Base-by-base conservation (phyloP, 169 alveolate genomes). In the Babesia bigemina region DNA sequence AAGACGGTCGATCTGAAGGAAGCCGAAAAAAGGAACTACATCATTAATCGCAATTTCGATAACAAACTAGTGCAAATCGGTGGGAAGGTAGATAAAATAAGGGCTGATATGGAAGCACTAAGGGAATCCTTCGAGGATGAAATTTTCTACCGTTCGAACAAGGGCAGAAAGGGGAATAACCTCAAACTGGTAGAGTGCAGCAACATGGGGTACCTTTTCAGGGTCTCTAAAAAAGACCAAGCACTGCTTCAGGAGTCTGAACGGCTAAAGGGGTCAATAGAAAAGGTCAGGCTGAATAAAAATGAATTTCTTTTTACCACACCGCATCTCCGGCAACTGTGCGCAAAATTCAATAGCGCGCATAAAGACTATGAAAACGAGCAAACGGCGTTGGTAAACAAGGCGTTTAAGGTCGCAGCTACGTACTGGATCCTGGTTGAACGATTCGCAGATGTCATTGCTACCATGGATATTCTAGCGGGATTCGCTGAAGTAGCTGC, bases 341-440 rank as follows among this genome's bases (percentile, higher is more conserved):
- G 96, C 57, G 88, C 89, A 0, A 70, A 86, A 55, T 92, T 87
- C 73, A 91, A 87, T 17, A 92, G 79, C 28, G 86, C 91, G 28
- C 75, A 84, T 61, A 91, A 69, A 53, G 92, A 93, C 60, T 95
- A 95, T 57, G 88, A 92, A 70, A 78, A 75, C 39, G 88, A 86
- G 45, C 96, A 95, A 79, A 72, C 65, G 52, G 95, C 86, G 52
- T 87, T 95, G 55, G 94, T 96, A 6, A 70, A 90, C 63, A 96
- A 92, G 91, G 91, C 98, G n/a, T 85, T 97, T 36, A 93, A 91
- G 63, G 98, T 96, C 26, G 99, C 97, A 2, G 89, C 98, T 28
- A 93, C 99, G 8, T 97, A 97, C 84, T 96, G 98, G 92, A 96
- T 98, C 8, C 91, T 96, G 19, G 91, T 96, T 62, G 98, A 96